These are phyloP conservation scores for Luffa aegyptiaca DNA, from an alignment of 306 rosid species.

Conservation along the genomic window DNA sequence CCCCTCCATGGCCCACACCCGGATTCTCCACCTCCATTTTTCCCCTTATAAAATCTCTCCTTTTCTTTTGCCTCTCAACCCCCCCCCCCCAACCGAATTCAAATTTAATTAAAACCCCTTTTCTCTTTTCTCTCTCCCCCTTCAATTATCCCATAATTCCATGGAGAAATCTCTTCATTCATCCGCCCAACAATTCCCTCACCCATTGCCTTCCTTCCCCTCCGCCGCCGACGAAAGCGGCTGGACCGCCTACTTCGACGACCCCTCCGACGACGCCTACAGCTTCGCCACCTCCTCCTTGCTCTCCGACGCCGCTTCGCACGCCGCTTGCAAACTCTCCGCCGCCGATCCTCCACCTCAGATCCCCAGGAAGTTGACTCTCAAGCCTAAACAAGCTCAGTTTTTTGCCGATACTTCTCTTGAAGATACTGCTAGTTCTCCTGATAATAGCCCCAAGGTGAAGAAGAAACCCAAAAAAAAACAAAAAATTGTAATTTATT, in stretches of 20 bases:
- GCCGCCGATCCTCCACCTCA: neutral
- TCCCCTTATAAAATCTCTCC: neutral
- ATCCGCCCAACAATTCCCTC: conserved; percentile 18
- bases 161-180: conserved; percentile 49
- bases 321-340: conserved; percentile 48
- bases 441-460: conserved; percentile 91
- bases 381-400: conserved; percentile 44
- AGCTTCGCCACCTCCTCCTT: conserved; percentile 49
- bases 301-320: conserved; percentile 87
- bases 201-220: neutral
- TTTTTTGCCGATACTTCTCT: conserved; percentile 51
- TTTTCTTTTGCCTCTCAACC: neutral
- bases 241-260: conserved; percentile 85
- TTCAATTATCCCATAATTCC: neutral
- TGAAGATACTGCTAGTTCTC: conserved; percentile 94
- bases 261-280: conserved; percentile 30
- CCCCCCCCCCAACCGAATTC: neutral
- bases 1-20: neutral
- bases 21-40: neutral
- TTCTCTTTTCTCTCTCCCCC: neutral
- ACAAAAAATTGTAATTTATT: neutral
- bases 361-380: conserved; percentile 29
- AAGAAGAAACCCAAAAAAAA: neutral
- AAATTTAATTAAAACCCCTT: neutral
- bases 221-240: conserved; percentile 59